Conservation (phyloP, 2,329 filamentous ascomycete species). For the Ascocoryne sarcoides region DNA sequence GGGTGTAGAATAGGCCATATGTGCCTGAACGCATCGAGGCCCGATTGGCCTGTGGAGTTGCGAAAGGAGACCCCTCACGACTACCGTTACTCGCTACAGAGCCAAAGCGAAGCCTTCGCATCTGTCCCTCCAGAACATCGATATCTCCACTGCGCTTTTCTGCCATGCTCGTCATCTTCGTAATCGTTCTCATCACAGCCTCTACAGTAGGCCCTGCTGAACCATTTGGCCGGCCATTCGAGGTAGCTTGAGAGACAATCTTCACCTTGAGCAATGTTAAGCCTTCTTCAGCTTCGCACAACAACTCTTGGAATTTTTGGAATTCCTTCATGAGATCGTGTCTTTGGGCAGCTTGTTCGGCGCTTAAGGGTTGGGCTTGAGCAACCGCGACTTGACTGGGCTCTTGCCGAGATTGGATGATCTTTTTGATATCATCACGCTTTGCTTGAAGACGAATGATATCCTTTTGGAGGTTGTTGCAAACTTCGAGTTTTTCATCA, state of each 20-base stretch:
- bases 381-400: slow-evolving; percentile 56
- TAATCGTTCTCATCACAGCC: slow-evolving; percentile 82
- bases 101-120: slow-evolving; percentile 59
- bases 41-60: slow-evolving; percentile 26
- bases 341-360: slow-evolving; percentile 77
- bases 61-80: slow-evolving; percentile 36
- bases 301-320: slow-evolving; percentile 60
- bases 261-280: slow-evolving; percentile 72
- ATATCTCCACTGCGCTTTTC: slow-evolving; percentile 88
- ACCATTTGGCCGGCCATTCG: slow-evolving; percentile 41
- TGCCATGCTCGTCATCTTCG: slow-evolving; percentile 85
- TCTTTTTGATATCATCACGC: slow-evolving; percentile 68
- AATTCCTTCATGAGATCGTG: slow-evolving; percentile 73
- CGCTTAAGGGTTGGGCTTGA: slow-evolving; percentile 65
- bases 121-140: slow-evolving; percentile 78
- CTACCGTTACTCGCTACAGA: slow-evolving; percentile 29
- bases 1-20: slow-evolving; percentile 23
- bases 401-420: slow-evolving; percentile 62
- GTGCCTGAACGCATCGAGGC: slow-evolving; percentile 18
- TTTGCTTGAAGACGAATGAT: slow-evolving; percentile 64
- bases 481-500: slow-evolving; percentile 57
- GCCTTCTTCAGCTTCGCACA: slow-evolving; percentile 72
- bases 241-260: slow-evolving; percentile 48
- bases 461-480: slow-evolving; percentile 61
- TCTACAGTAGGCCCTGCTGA: slow-evolving; percentile 67